Evolutionary conservation across 768 basidiomycete genomes (phyloP), one percentile per base, ranked within the genome.

Genomic region (Rickenella mellea): DNA sequence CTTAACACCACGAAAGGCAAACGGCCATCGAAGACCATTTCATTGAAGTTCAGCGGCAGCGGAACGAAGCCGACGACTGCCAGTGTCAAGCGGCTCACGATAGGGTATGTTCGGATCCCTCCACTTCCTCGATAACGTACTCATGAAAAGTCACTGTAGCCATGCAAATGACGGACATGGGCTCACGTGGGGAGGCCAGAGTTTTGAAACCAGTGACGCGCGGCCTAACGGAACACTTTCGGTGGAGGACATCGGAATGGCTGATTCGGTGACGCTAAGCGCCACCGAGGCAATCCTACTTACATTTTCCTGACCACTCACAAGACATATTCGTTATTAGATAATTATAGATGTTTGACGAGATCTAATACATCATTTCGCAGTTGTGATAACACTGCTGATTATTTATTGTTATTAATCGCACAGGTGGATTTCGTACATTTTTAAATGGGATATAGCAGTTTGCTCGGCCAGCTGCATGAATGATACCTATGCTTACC

Each of bases 131-230:
- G 3, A 27, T n/a, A 22, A 3, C 5, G 6, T n/a, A n/a, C 40
- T 38, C 39, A 28, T 17, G 22, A 9, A 36, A 4, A 12, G 20
- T 4, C n/a, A 15, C n/a, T 12, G 27, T 25, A 76, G 71, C 11
- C 63, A 70, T 44, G 70, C 76, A 2, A 67, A 74, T 43, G 74
- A 73, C 47, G 64, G 57, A 3, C 62, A 66, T 12, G 71, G 71
- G 9, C 40, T 80, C 40, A 74, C 63, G 1, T 77, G 76, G 74
- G 77, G 70, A 37, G 76, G 75, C 3, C 74, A 73, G 51, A 71
- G 68, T 1, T 78, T 75, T 42, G 78, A 78, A 51, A 78, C 75
- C 0, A 42, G 47, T 27, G 53, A 73, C 38, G 74, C 61, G 0
- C 62, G 56, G 28, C 61, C 69, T 10, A 55, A 54, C 20, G 74